Evolutionary conservation across 1,139 yeast genomes (phyloP).

Genomic region (Zygoascus meyerae): DNA sequence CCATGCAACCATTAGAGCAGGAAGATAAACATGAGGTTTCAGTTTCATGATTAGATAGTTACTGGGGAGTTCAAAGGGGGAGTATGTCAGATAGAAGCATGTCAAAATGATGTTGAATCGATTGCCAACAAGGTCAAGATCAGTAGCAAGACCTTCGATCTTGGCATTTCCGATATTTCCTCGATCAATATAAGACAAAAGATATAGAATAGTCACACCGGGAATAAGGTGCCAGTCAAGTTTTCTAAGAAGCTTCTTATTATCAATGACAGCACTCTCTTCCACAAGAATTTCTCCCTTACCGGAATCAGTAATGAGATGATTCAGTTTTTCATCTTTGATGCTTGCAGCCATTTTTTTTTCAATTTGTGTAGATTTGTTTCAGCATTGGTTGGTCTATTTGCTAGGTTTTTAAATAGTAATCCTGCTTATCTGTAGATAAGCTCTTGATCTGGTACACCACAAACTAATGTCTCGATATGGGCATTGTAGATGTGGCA

Average conservation of each 20-base stretch:
- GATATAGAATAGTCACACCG: constrained; percentile 42
- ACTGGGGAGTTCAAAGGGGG: constrained; percentile 51
- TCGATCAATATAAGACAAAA: constrained; percentile 52
- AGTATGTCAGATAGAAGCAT: constrained; percentile 51
- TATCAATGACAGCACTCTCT: not conserved
- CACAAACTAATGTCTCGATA: too few species aligned
- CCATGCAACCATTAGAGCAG: constrained; percentile 45
- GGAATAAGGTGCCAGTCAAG: constrained; percentile 25
- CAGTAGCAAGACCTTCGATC: constrained; percentile 51
- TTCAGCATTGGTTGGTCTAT: too few species aligned
- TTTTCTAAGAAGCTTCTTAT: constrained; percentile 12
- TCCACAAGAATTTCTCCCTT: too few species aligned
- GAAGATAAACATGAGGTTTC: constrained; percentile 43
- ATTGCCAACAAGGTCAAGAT: constrained; percentile 42
- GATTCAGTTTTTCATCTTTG: too few species aligned
- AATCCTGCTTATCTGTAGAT: too few species aligned
- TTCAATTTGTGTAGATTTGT: too few species aligned
- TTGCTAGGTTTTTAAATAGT: too few species aligned
- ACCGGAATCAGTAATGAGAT: too few species aligned
- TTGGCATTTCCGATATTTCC: constrained; percentile 57
- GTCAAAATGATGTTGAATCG: constrained; percentile 52
- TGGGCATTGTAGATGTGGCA: too few species aligned
- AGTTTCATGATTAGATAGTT: constrained; percentile 33
- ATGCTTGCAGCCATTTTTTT: too few species aligned
- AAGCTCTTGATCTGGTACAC: too few species aligned